Percentiles rank a stretch among this genome's conserved stretches.
Evolutionary conservation across 73 alveolate species (phyloP).

Genomic region (Paramecium caudatum): DNA sequence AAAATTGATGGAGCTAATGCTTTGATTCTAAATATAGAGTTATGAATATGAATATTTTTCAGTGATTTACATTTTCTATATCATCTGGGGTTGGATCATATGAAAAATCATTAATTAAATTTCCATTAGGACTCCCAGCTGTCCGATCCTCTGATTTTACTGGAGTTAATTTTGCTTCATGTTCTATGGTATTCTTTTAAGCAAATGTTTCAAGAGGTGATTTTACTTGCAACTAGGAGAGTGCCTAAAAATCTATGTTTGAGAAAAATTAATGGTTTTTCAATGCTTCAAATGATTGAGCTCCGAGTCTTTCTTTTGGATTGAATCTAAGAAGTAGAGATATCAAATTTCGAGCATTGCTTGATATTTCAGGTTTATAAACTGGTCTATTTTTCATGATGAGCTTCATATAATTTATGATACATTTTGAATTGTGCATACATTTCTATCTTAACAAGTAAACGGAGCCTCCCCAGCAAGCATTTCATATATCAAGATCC

Average conservation of each 20-base stretch:
- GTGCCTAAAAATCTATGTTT: background rate
- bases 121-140: background rate
- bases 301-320: slow-evolving; percentile 59
- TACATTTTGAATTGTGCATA: slow-evolving; percentile 7
- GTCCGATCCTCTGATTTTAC: background rate
- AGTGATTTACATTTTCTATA: too few species aligned
- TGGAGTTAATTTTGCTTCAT: background rate
- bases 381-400: slow-evolving; percentile 56
- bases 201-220: slow-evolving; percentile 12
- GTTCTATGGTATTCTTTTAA: background rate
- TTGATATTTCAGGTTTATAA: slow-evolving; percentile 34
- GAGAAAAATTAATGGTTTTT: background rate
- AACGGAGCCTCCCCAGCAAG: slow-evolving; percentile 60
- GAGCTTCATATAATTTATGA: background rate
- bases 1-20: background rate
- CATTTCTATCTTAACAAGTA: slow-evolving; percentile 20
- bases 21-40: too few species aligned
- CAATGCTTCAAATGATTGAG: background rate
- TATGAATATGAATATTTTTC: too few species aligned
- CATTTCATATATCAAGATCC: slow-evolving; percentile 51
- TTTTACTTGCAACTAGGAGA: background rate
- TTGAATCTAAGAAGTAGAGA: slow-evolving; percentile 25
- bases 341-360: slow-evolving; percentile 59
- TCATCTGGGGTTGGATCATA: background rate
- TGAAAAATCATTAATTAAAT: background rate